These are phyloP conservation scores for Ormosia semicastrata DNA, from an alignment of 306 rosid species.

Conservation along the genomic window DNA sequence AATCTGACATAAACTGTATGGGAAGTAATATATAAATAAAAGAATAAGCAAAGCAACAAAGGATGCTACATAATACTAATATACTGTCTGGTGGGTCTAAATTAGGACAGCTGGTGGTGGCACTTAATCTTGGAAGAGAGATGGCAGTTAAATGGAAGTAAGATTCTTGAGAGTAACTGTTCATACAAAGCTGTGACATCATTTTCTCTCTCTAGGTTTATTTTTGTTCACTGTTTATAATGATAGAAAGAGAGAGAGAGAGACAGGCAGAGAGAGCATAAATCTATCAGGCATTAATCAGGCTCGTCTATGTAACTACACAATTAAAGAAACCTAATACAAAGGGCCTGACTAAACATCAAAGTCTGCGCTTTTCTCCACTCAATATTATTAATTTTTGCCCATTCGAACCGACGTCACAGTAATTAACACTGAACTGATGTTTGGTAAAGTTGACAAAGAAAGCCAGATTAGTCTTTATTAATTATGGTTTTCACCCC, in stretches of 20 bases:
- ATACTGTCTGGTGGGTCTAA: not conserved
- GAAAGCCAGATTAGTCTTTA: not conserved
- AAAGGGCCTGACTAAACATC: not conserved
- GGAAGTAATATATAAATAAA: not conserved
- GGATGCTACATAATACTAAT: not conserved
- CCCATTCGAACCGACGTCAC: not conserved
- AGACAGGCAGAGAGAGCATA: not conserved
- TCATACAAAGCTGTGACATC: slow-evolving; percentile 44
- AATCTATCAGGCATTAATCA: not conserved
- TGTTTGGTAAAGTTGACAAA: slow-evolving; percentile 12
- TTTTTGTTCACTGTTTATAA: slow-evolving; percentile 12
- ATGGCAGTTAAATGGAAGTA: slow-evolving; percentile 19
- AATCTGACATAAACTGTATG: not conserved
- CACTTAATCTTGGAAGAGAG: slow-evolving; percentile 19
- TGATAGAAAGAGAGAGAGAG: not conserved
- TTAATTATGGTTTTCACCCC: not conserved
- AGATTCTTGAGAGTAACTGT: slow-evolving; percentile 39
- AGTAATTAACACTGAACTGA: not conserved
- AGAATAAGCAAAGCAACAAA: not conserved
- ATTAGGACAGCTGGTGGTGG: slow-evolving; percentile 15
- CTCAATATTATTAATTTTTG: slow-evolving; percentile 9
- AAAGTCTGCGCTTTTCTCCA: not conserved
- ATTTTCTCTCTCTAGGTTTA: slow-evolving; percentile 14
- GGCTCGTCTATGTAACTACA: not conserved
- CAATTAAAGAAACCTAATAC: slow-evolving; percentile 1